A percentile compares a stretch with the other conserved stretches of the same genome.
Conservation (phyloP, 257 asterid genomes). For the Plectranthus barbatus region DNA sequence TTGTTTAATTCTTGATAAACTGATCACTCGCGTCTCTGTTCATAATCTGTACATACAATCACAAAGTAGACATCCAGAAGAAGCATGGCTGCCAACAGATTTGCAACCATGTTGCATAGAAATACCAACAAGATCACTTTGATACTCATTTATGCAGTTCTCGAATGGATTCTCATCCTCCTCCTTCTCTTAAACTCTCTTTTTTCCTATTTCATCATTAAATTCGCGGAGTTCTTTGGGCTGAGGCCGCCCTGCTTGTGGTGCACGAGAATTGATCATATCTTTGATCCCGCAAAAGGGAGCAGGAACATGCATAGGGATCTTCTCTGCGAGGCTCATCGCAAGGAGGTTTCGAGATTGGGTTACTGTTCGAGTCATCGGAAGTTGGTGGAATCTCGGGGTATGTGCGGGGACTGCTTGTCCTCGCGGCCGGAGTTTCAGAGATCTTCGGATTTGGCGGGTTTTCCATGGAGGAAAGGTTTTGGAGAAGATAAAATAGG, state of each 20-base stretch:
- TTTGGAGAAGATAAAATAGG: slow-evolving; percentile 27
- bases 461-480: slow-evolving; percentile 30
- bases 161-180: slow-evolving; percentile 76
- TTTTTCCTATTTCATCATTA: slow-evolving; percentile 67
- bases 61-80: neutral
- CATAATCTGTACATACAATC: slow-evolving; percentile 25
- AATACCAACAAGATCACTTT: slow-evolving; percentile 64
- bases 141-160: slow-evolving; percentile 66
- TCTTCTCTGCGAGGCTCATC: slow-evolving; percentile 74
- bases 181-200: slow-evolving; percentile 70
- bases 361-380: slow-evolving; percentile 61
- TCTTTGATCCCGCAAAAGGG: slow-evolving; percentile 41
- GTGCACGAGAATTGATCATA: slow-evolving; percentile 74
- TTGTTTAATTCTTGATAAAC: slow-evolving; percentile 2
- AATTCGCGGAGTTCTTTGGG: slow-evolving; percentile 67
- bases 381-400: slow-evolving; percentile 47
- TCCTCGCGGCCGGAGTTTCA: slow-evolving; percentile 39
- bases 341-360: slow-evolving; percentile 55
- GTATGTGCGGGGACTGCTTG: slow-evolving; percentile 78
- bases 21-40: slow-evolving; percentile 8
- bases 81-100: slow-evolving; percentile 77
- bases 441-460: slow-evolving; percentile 17
- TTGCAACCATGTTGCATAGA: slow-evolving; percentile 75
- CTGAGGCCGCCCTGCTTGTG: slow-evolving; percentile 76
- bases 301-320: slow-evolving; percentile 35